These are phyloP conservation scores for Fusarium lyarnte DNA, from an alignment of 2,329 filamentous ascomycete genomes.

Conservation along the genomic window DNA sequence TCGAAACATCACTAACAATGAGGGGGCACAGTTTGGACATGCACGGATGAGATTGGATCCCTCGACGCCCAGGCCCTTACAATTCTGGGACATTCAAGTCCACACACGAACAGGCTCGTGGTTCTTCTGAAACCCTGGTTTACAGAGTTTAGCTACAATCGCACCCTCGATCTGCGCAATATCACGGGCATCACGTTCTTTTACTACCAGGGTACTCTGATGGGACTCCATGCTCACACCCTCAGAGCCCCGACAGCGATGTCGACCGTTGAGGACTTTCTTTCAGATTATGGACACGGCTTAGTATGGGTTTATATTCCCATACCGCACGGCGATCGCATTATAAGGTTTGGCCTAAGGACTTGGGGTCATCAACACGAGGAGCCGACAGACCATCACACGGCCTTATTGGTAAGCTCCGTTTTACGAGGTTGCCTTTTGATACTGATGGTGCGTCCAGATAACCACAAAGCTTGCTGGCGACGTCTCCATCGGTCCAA, in stretches of 20 bases:
- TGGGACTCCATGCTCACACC: constrained; percentile 1
- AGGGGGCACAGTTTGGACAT: background rate
- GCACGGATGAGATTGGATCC: background rate
- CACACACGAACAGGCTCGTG: background rate
- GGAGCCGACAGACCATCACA: background rate
- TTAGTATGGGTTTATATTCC: background rate
- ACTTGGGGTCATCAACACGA: background rate
- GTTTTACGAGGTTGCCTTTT: background rate
- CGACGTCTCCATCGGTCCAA: background rate
- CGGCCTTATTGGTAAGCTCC: background rate
- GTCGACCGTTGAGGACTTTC: background rate
- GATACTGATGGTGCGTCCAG: background rate
- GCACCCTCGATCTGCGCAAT: background rate
- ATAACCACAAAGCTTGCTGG: background rate
- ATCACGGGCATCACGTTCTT: background rate
- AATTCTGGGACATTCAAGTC: background rate
- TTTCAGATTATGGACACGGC: background rate
- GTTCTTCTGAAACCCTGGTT: background rate
- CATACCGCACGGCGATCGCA: background rate
- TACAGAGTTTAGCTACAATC: background rate
- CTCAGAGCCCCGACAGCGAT: background rate
- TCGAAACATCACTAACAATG: background rate
- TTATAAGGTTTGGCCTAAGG: background rate
- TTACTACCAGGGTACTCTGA: background rate
- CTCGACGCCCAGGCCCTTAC: background rate